Evolutionary conservation across 225 moss, liverwort and hornwort species (phyloP), one percentile per base, ranked within the genome.

Genomic region (Neckera pumila): DNA sequence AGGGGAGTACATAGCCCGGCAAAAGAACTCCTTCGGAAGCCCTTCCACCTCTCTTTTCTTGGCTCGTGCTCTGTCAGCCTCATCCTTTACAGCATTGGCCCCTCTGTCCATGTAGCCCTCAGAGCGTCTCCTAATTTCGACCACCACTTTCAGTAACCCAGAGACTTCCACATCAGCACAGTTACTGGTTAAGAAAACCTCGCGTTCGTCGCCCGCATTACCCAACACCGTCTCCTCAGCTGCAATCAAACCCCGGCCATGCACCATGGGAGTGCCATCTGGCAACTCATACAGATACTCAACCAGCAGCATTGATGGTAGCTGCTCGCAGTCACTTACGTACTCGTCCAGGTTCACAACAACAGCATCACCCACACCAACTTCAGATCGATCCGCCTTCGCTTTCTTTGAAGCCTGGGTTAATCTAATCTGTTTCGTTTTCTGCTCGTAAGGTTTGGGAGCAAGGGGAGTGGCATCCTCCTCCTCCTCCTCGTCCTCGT

Each of bases 111-210:
- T 16, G 81, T 96, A 90, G 22, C 95, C 93, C 94, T 96, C 97
- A 6, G 92, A 86, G 43, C 97, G 90, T 82, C 94, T 88, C 90
- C 94, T 90, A 83, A 97, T 85, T 67, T 94, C 89, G 56, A 96
- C 92, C 31, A 92, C 87, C 75, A 88, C 82, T 43, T 89, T 91
- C 53, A 86, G 67, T 63, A 94, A 81, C 51, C 92, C 94, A 82
- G 87, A 92, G 57, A 96, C 88, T 88, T 95, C 94, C 31, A 99
- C 90, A 84, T 99, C 95, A n/a, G 92, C 94, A 87, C 98, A 99
- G 42, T 87, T 90, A 49, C 94, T 92, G 28, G 93, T 94, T 30
- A 99, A 80, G 89, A 99, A 97, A 40, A 99, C 89, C 89, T 99
- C 98, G 27, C 94, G 91, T 53, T 93, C 94, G 61, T 96, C 90